Evolutionary conservation across 441 rosid species (phyloP), one percentile per base, ranked within the genome.

Genomic region (Cnidoscolus chayamansa): DNA sequence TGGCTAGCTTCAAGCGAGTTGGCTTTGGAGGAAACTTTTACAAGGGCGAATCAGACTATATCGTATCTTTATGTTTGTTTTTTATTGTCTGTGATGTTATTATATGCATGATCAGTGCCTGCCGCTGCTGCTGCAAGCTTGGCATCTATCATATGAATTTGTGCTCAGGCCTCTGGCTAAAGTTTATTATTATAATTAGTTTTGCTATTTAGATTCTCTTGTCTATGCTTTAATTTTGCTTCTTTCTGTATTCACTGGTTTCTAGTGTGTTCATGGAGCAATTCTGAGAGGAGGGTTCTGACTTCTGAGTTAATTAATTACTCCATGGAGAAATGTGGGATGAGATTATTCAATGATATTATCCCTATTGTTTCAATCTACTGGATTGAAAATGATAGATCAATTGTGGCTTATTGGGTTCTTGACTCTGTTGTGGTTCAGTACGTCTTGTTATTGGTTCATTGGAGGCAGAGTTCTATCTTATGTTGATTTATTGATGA

Each of bases 1-100:
- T 73, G 20, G 60, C 43, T 13, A 25, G 25, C 55, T 65, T 25
- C 16, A 11, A 20, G 65, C 48, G 64, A 63, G 67, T 70, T 73
- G 73, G 56, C 73, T 61, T 62, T 10, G 17, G 57, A 65, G 75
- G 72, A 77, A 70, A 63, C 69, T 63, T 63, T 75, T 70, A 25
- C 50, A 49, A 66, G 78, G 80, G 71, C 67, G 72, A 80, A 50
- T 72, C 61, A 79, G 72, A 73, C 37, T 63, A 25, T 30, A 47
- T 64, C 19, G 15, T 37, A 19, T 15, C 0, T 74, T 10, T 59
- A 0, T 31, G 0, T 30, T 0, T 48, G 3, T 55, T 7, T 15
- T 7, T 31, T 49, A 20, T 54, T 15, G 13, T 43, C 40, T 56
- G 31, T 63, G 20, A 40, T 40, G 45, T 5, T 40, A 4, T 35